phyloP scores from a whole-genome alignment of 2,329 filamentous ascomycete genomes.

The Aspergillus sp. region DNA sequence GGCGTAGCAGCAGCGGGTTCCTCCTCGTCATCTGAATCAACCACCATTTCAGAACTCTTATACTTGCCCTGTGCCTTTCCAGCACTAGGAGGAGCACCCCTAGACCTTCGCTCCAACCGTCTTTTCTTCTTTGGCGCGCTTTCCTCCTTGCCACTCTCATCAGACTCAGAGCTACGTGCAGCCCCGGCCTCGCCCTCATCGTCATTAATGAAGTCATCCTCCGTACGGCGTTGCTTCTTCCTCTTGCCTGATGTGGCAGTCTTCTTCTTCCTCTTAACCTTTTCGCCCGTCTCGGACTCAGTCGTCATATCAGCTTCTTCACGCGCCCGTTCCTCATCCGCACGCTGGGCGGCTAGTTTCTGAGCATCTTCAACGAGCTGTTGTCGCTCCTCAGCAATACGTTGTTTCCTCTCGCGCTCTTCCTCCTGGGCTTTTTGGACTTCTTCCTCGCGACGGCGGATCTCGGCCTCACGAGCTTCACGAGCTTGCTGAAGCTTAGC shows the following conservation, averaged over 20 bases:
- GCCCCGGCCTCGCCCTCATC: conserved; percentile 28
- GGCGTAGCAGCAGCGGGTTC: conserved; percentile 45
- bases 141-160: conserved; percentile 36
- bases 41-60: conserved; percentile 82
- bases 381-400: conserved; percentile 82
- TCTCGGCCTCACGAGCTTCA: conserved; percentile 75
- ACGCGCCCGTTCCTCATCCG: conserved; percentile 67
- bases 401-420: conserved; percentile 72
- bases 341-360: conserved; percentile 67
- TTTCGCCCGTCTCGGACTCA: conserved; percentile 79
- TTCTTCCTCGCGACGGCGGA: conserved; percentile 74
- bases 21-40: conserved; percentile 63
- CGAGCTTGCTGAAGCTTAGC: conserved; percentile 80
- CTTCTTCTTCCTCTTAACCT: conserved; percentile 67
- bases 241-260: conserved; percentile 71
- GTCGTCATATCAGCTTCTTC: conserved; percentile 78
- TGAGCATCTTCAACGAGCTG: conserved; percentile 76
- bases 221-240: conserved; percentile 44
- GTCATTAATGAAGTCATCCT: conserved; percentile 32
- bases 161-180: conserved; percentile 28
- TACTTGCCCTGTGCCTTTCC: conserved; percentile 60
- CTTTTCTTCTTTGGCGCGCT: conserved; percentile 57
- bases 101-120: conserved; percentile 56
- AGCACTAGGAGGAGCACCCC: conserved; percentile 12
- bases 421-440: conserved; percentile 66